Percentiles rank a stretch among this genome's conserved stretches.
These are phyloP conservation scores for Zygosaccharomyces pseudorouxii DNA, from an alignment of 805 yeast species.

Conservation along the genomic window DNA sequence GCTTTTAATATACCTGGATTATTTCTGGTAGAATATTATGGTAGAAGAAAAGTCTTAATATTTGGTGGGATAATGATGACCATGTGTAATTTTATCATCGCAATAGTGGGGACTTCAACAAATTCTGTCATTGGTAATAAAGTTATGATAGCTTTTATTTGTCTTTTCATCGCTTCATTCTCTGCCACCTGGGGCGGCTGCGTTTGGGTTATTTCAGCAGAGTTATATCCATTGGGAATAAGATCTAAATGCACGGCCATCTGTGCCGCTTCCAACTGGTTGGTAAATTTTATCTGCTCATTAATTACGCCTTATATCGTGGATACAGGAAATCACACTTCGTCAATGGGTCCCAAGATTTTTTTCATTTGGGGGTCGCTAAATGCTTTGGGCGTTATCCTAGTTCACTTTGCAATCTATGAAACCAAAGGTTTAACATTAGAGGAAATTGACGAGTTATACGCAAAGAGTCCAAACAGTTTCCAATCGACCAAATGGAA, in stretches of 20 bases:
- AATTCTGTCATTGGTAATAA: constrained; percentile 47
- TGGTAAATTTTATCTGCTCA: constrained; percentile 72
- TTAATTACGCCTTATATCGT: constrained; percentile 70
- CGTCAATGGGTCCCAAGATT: constrained; percentile 64
- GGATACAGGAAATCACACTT: constrained; percentile 62
- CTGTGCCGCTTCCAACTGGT: constrained; percentile 76
- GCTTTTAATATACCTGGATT: constrained; percentile 81
- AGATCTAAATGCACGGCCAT: constrained; percentile 74
- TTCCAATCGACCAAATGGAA: constrained; percentile 45
- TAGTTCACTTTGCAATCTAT: constrained; percentile 63
- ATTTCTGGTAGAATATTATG: constrained; percentile 68
- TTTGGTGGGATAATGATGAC: constrained; percentile 77
- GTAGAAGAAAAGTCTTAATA: constrained; percentile 66
- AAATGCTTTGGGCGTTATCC: constrained; percentile 53
- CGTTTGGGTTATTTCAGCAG: constrained; percentile 67
- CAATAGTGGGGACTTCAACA: constrained; percentile 51
- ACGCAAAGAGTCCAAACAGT: constrained; percentile 54
- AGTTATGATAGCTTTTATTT: constrained; percentile 59
- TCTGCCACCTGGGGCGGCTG: constrained; percentile 84
- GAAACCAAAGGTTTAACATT: constrained; percentile 76
- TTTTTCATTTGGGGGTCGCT: constrained; percentile 79
- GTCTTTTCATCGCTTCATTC: constrained; percentile 68
- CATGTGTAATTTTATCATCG: constrained; percentile 62
- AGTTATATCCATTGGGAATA: constrained; percentile 63
- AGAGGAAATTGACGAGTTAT: constrained; percentile 78